Evolutionary conservation across 192 early-diverging fungal genomes (phyloP).

Genomic region (Linnemannia schmuckeri): DNA sequence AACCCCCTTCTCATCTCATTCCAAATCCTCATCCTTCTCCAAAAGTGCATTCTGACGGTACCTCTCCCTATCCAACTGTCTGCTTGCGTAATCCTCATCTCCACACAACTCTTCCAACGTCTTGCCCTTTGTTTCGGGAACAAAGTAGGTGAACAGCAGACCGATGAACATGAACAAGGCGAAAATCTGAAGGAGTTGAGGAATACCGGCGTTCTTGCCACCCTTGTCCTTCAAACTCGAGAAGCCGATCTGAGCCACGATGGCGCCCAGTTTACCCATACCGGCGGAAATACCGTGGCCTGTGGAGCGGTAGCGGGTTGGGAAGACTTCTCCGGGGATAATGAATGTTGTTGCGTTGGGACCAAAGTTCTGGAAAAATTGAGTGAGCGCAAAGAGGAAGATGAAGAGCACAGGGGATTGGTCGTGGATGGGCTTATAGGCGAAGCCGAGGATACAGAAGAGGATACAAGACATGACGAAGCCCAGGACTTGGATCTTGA

Average conservation of each 20-base stretch:
- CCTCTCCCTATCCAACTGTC: slow-evolving; percentile 28
- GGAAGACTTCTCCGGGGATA: slow-evolving; percentile 75
- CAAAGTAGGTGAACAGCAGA: slow-evolving; percentile 65
- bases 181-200: slow-evolving; percentile 68
- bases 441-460: slow-evolving; percentile 75
- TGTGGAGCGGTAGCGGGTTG: slow-evolving; percentile 73
- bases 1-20: slow-evolving; percentile 3
- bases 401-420: slow-evolving; percentile 69
- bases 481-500: slow-evolving; percentile 40
- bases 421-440: slow-evolving; percentile 69
- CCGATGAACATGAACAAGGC: slow-evolving; percentile 61
- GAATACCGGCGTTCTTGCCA: slow-evolving; percentile 65
- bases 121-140: slow-evolving; percentile 89
- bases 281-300: slow-evolving; percentile 75
- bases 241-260: slow-evolving; percentile 71
- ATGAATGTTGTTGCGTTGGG: slow-evolving; percentile 90
- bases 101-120: slow-evolving; percentile 74
- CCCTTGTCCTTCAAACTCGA: slow-evolving; percentile 65
- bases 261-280: slow-evolving; percentile 73
- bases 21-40: slow-evolving; percentile 29
- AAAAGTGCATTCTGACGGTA: slow-evolving; percentile 14
- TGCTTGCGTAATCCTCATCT: slow-evolving; percentile 36
- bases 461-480: slow-evolving; percentile 46
- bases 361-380: slow-evolving; percentile 93
- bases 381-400: slow-evolving; percentile 73